phyloP scores from a whole-genome alignment of 2,329 filamentous ascomycete species.

The Arachnopeziza araneosa region DNA sequence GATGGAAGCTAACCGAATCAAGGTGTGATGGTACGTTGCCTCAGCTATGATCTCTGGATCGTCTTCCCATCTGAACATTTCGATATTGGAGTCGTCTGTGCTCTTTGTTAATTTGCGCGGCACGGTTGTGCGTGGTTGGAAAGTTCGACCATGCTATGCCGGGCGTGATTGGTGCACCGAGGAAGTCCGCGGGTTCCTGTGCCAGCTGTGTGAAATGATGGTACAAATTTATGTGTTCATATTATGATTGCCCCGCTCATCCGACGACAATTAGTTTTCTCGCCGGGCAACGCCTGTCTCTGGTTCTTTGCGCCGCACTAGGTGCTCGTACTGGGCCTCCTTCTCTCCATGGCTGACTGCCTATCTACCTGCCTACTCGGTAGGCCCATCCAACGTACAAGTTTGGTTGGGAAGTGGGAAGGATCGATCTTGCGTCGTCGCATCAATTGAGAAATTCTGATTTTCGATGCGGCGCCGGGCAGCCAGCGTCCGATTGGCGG shows the following conservation, averaged over 20 bases:
- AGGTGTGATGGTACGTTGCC: conserved; percentile 60
- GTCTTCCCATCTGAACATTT: conserved; percentile 8
- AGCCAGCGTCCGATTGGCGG: neutral
- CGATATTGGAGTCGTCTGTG: neutral
- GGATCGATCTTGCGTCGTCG: neutral
- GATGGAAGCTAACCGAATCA: conserved; percentile 30
- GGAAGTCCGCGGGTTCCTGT: neutral
- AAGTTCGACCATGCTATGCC: conserved; percentile 8
- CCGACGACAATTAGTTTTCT: neutral
- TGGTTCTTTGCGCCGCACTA: neutral
- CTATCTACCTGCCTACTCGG: neutral
- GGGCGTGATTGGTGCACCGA: neutral
- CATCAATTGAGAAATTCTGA: neutral
- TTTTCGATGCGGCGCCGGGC: neutral
- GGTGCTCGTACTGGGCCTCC: neutral
- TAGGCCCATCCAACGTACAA: neutral
- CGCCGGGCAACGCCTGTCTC: neutral
- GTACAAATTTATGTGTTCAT: neutral
- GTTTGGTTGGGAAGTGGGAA: neutral
- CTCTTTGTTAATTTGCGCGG: neutral
- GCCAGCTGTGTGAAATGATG: neutral
- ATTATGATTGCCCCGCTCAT: neutral
- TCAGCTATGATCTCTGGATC: conserved; percentile 8
- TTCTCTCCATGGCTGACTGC: neutral
- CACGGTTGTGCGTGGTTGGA: conserved; percentile 4